Evolutionary conservation across 768 basidiomycete genomes (phyloP).

Genomic region (Auricularia auricula-judae): DNA sequence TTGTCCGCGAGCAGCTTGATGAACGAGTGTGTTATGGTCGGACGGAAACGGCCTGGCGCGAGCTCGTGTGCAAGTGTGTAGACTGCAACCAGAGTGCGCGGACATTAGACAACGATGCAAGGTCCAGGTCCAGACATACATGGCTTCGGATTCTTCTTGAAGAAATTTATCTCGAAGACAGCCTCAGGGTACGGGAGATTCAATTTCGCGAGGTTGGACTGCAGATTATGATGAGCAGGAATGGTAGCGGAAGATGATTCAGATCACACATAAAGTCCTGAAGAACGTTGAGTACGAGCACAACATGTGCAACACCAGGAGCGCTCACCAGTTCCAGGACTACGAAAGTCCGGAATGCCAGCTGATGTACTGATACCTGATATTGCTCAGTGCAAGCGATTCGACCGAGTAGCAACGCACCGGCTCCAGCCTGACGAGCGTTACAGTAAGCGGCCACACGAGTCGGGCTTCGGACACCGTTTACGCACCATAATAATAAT

Average conservation of each 20-base stretch:
- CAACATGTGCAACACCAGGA: background rate
- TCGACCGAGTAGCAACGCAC: slow-evolving; percentile 1
- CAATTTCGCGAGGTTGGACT: slow-evolving; percentile 69
- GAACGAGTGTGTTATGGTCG: slow-evolving; percentile 86
- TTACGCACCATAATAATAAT: slow-evolving; percentile 61
- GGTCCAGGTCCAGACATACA: slow-evolving; percentile 34
- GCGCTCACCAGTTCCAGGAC: slow-evolving; percentile 64
- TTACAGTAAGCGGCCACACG: background rate
- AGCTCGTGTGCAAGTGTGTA: slow-evolving; percentile 90
- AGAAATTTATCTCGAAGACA: slow-evolving; percentile 87
- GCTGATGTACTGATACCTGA: slow-evolving; percentile 68
- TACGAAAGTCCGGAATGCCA: slow-evolving; percentile 85
- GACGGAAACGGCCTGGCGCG: slow-evolving; percentile 82
- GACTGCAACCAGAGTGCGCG: slow-evolving; percentile 29
- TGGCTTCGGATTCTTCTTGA: slow-evolving; percentile 66
- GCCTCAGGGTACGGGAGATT: slow-evolving; percentile 90
- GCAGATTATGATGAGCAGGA: slow-evolving; percentile 6
- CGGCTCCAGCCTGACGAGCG: slow-evolving; percentile 15
- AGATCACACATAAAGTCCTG: slow-evolving; percentile 40
- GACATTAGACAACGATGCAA: background rate
- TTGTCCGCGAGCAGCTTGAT: slow-evolving; percentile 69
- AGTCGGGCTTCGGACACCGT: background rate
- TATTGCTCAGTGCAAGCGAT: background rate
- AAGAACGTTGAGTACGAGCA: background rate
- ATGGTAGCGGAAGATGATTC: background rate